Evolutionary conservation across 2,329 filamentous ascomycete genomes (phyloP).

Genomic region (Aspergillus brasiliensis): DNA sequence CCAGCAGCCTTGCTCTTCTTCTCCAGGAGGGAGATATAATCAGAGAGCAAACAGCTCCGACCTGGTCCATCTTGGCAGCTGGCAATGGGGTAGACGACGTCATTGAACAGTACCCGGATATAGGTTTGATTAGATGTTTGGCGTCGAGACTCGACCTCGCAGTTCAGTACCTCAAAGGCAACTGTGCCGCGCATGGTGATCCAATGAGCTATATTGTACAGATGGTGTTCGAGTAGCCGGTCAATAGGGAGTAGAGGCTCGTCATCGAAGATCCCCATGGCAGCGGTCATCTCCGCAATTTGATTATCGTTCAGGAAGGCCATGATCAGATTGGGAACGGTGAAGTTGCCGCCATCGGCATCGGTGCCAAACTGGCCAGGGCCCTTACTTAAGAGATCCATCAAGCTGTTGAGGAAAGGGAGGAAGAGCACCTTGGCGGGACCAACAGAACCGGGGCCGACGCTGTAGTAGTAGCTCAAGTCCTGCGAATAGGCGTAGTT

Average conservation of each 20-base stretch:
- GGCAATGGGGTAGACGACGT: conserved; percentile 63
- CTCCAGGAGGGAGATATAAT: conserved; percentile 50
- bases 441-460: conserved; percentile 39
- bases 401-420: conserved; percentile 59
- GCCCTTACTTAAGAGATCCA: conserved; percentile 56
- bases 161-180: conserved; percentile 64
- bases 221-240: conserved; percentile 46
- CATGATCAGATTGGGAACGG: conserved; percentile 60
- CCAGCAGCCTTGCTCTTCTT: conserved; percentile 53
- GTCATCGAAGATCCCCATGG: conserved; percentile 63
- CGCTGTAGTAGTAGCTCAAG: conserved; percentile 68
- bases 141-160: conserved; percentile 29
- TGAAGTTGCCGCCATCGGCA: conserved; percentile 49
- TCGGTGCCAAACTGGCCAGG: conserved; percentile 41
- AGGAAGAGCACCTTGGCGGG: conserved; percentile 32
- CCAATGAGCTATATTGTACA: conserved; percentile 57
- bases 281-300: conserved; percentile 62
- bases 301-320: conserved; percentile 69
- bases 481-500: conserved; percentile 70
- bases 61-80: conserved; percentile 60
- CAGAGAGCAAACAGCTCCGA: conserved; percentile 52
- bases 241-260: conserved; percentile 54
- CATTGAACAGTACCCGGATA: conserved; percentile 63
- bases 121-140: conserved; percentile 38
- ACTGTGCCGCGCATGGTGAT: conserved; percentile 65